Conservation (phyloP, 352 stramenopile genomes). For the Globisporangium solare region DNA sequence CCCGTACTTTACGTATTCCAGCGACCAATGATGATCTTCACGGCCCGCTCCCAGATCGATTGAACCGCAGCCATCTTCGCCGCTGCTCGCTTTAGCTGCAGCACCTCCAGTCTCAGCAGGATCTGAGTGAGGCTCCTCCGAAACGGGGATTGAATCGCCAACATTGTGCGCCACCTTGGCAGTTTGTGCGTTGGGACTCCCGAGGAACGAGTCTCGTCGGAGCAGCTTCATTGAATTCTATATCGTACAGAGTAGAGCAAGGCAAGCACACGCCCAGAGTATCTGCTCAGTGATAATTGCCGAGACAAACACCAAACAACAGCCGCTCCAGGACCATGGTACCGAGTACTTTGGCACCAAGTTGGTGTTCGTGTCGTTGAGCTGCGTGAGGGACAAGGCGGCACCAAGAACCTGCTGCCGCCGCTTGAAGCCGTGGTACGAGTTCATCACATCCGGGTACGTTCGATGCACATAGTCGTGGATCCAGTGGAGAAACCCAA, state of each 20-base stretch:
- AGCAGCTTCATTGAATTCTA: constrained; percentile 35
- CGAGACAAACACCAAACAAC: too few species aligned
- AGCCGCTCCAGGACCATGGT: not conserved
- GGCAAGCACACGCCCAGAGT: too few species aligned
- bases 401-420: constrained; percentile 39
- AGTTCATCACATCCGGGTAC: constrained; percentile 49
- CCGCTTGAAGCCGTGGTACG: constrained; percentile 50
- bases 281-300: too few species aligned
- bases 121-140: too few species aligned
- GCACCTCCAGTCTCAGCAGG: not conserved
- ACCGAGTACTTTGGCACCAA: constrained; percentile 59
- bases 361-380: constrained; percentile 46
- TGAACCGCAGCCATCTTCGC: too few species aligned
- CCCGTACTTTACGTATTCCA: constrained; percentile 28
- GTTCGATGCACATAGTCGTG: constrained; percentile 78
- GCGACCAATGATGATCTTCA: constrained; percentile 5
- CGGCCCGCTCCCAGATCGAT: not conserved
- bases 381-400: constrained; percentile 22
- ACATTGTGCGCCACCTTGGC: too few species aligned
- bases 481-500: constrained; percentile 80
- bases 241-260: not conserved
- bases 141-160: too few species aligned
- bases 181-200: not conserved
- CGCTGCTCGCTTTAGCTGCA: not conserved
- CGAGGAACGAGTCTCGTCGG: constrained; percentile 16